Evolutionary conservation across 2,329 filamentous ascomycete genomes (phyloP), one percentile per base, ranked within the genome.

Genomic region (Nemania sp.): DNA sequence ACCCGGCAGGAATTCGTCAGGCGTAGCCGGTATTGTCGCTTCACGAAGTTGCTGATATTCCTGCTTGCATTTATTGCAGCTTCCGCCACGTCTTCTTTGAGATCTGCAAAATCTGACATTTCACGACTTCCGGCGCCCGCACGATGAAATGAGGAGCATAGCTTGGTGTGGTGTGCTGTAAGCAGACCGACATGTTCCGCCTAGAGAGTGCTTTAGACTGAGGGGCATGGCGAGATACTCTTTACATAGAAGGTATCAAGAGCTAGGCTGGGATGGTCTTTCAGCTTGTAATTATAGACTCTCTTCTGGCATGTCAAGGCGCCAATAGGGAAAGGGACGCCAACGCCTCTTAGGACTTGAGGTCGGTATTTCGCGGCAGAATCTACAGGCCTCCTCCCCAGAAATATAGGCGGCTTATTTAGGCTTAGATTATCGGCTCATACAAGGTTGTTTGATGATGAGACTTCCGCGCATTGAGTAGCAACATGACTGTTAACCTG

Each of bases 71-170:
- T 13, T 32, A 11, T 40, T 15, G 49, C 49, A 29, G 49, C 49
- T 13, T 52, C 49, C 2, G 49, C 29, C 21, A 52, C 29, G n/a
- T 42, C 49, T 52, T 52, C 49, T 13, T 52, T 52, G 13, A 52
- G 49, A 5, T 42, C 49, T 9, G 35, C 35, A 21, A 50, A 3
- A 13, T 52, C 49, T n/a, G 49, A 35, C 49, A 52, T 52, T 52
- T 52, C 35, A 29, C n/a, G 29, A 29, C 13, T 42, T 29, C n/a
- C n/a, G n/a, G n/a, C n/a, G n/a, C n/a, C n/a, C n/a, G n/a, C n/a
- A n/a, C n/a, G n/a, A n/a, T n/a, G n/a, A n/a, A n/a, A n/a, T n/a
- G n/a, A n/a, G n/a, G n/a, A 9, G 49, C 13, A 35, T 29, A 29
- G 20, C 13, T 51, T 25, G 48, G 29, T 25, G 13, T 21, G 20